Evolutionary conservation across 257 asterid species (phyloP).

Genomic region (Petunia axillaris): DNA sequence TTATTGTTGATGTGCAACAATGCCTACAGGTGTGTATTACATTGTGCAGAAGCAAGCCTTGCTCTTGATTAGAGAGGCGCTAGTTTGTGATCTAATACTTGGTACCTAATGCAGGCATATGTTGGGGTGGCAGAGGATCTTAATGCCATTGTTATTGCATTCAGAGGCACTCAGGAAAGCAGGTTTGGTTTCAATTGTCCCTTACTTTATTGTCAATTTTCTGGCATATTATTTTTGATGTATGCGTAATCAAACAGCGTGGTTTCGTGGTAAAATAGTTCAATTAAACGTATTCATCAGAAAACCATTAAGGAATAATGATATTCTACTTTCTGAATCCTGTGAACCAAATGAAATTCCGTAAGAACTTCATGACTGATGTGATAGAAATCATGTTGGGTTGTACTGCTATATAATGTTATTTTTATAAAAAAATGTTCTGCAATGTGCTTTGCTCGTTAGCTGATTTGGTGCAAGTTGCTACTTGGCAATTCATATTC

Average conservation of each 20-base stretch:
- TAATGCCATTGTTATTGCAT: slow-evolving; percentile 81
- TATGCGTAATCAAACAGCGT: slow-evolving; percentile 1
- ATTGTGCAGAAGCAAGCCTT: neutral
- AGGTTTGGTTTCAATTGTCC: slow-evolving; percentile 49
- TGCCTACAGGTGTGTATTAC: slow-evolving; percentile 78
- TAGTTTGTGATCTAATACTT: slow-evolving; percentile 23
- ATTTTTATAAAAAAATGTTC: neutral
- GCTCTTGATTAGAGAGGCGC: slow-evolving; percentile 14
- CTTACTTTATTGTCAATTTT: slow-evolving; percentile 23
- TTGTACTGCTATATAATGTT: neutral
- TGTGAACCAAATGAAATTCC: slow-evolving; percentile 1
- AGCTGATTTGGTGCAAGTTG: neutral
- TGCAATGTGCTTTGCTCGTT: neutral
- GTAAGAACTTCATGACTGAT: slow-evolving; percentile 8
- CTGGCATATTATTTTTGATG: slow-evolving; percentile 23
- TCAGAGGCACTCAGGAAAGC: slow-evolving; percentile 91
- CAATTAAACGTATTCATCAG: neutral
- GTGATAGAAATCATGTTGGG: slow-evolving; percentile 1
- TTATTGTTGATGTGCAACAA: slow-evolving; percentile 79
- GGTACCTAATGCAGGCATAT: slow-evolving; percentile 64
- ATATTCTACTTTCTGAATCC: slow-evolving; percentile 1
- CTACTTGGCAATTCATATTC: slow-evolving; percentile 9
- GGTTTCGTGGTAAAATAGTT: neutral
- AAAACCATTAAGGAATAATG: neutral
- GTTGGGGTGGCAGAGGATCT: slow-evolving; percentile 88